Percentiles rank a stretch among this genome's conserved stretches.
Conservation (phyloP, 179 eudicot genomes). For the Drosera spatulata region DNA sequence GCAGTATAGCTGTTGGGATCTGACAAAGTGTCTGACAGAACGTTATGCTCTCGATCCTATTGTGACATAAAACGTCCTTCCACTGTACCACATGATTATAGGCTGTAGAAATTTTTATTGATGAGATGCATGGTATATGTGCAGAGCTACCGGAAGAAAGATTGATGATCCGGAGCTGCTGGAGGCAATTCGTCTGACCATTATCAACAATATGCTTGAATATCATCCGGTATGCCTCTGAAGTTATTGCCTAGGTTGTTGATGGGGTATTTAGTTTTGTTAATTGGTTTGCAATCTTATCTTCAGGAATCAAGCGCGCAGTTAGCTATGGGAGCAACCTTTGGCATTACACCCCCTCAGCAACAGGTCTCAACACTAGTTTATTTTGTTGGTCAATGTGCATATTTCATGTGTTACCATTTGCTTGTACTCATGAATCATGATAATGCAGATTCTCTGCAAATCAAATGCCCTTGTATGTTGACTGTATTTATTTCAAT, state of each 20-base stretch:
- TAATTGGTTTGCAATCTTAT: constrained; percentile 7
- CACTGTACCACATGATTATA: too few species aligned
- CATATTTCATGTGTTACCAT: too few species aligned
- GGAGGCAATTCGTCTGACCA: constrained; percentile 90
- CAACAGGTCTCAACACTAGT: constrained; percentile 29
- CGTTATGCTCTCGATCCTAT: too few species aligned
- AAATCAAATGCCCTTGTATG: too few species aligned
- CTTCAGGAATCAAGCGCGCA: constrained; percentile 81
- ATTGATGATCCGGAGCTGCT: constrained; percentile 87
- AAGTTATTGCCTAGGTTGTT: neutral
- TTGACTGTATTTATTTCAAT: too few species aligned
- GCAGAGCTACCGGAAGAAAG: constrained; percentile 82
- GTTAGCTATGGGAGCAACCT: constrained; percentile 91
- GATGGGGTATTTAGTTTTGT: neutral
- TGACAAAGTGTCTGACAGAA: too few species aligned
- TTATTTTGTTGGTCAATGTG: neutral
- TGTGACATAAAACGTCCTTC: too few species aligned
- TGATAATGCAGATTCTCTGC: too few species aligned
- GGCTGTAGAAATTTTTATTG: too few species aligned
- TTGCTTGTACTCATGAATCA: too few species aligned
- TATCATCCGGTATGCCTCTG: constrained; percentile 70
- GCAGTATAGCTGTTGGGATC: too few species aligned
- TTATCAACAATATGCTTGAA: constrained; percentile 78
- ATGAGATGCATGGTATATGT: constrained; percentile 10
- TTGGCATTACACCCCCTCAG: constrained; percentile 57